Base-by-base conservation (phyloP, 352 stramenopile genomes). In the Globisporangium alternatum region DNA sequence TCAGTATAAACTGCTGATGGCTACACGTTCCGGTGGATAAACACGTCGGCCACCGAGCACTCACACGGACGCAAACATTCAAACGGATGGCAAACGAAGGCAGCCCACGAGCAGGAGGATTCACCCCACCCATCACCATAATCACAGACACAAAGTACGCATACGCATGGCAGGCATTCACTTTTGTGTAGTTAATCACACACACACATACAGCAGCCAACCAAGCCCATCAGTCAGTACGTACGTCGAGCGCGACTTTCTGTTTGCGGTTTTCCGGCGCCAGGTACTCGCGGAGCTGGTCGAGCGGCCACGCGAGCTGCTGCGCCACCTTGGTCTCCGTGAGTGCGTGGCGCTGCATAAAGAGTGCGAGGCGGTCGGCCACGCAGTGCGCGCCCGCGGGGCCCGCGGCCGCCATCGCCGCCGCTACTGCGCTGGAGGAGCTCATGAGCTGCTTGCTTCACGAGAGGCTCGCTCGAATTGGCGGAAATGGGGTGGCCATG, bases 331-430 rank as follows among this genome's bases (percentile, higher is more conserved):
- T 74, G 5, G 80, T 74, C 12, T 74, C 58, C 0, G 72, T 21
- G 31, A 93, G 64, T 48, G 44, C 65, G 69, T 86, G 83, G 58
- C 80, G 78, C 60, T 80, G 69, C 67, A 93, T 82, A 51, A 93
- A 83, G 33, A 75, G 71, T 62, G 67, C 75, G 52, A 93, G 78
- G 48, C 80, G 78, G 41, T 88, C 78, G 39, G 81, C 77, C 33
- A 71, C 65, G 33, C 79, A 80, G 58, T 68, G 43, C 2, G 47
- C 19, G 9, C 69, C 58, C 62, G 70, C 6, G 68, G 70, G 48
- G 62, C 41, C 17, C 25, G 57, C 45, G 9, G 17, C n/a, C 17
- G 44, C 43, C 22, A 25, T 60, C 69, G 71, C 68, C 58, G 37
- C 63, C 56, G 56, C 77, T 79, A 66, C 73, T 74, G 57, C 56